Conservation (phyloP, 176 grass and related monocot genomes). For the Rhynchospora pubera region DNA sequence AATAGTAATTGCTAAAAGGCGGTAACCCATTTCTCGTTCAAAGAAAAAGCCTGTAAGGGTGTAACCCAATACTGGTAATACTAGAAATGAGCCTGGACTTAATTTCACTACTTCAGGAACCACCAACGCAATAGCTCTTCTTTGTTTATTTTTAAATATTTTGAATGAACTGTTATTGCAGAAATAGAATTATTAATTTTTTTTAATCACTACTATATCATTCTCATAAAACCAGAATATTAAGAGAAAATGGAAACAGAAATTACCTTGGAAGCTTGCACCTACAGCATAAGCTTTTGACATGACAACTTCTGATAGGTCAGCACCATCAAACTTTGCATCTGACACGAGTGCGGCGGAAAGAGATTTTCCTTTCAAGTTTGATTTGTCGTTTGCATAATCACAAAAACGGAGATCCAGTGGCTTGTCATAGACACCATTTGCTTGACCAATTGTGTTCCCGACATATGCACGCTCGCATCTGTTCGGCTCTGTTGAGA, state of each 20-base stretch:
- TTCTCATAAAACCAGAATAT: neutral
- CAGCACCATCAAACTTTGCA: constrained; percentile 78
- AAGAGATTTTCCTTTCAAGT: constrained; percentile 88
- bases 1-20: neutral
- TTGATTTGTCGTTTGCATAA: constrained; percentile 59
- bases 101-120: neutral
- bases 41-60: neutral
- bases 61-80: neutral
- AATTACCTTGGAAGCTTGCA: constrained; percentile 83
- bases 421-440: constrained; percentile 92
- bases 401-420: constrained; percentile 87
- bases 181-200: constrained; percentile 8
- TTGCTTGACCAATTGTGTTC: constrained; percentile 94
- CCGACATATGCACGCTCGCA: constrained; percentile 83
- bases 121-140: neutral
- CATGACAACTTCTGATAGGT: constrained; percentile 91
- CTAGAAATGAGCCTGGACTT: neutral
- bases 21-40: too few species aligned
- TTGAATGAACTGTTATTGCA: neutral
- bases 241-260: neutral
- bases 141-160: neutral
- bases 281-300: constrained; percentile 96
- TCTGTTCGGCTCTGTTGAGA: constrained; percentile 78
- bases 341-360: constrained; percentile 71
- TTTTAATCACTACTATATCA: neutral